Evolutionary conservation across 495 filamentous ascomycete species (phyloP).

Genomic region (Aspergillus haitiensis): DNA sequence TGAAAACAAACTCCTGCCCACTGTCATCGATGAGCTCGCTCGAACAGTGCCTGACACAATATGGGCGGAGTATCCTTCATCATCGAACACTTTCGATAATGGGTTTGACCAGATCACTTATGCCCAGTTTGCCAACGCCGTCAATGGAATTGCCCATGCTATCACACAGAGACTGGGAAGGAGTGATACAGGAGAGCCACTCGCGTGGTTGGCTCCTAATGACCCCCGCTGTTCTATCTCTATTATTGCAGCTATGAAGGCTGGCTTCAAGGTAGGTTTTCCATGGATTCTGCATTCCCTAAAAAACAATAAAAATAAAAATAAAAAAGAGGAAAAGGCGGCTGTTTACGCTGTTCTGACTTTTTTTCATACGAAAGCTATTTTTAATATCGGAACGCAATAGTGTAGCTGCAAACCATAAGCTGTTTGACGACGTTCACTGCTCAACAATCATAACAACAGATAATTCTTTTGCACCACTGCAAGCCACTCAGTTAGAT

Average conservation of each 20-base stretch:
- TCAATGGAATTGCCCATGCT: conserved; percentile 9
- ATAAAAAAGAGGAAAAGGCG: too few species aligned
- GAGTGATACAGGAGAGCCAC: conserved; percentile 10
- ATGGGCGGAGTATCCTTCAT: conserved; percentile 20
- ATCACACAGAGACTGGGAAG: conserved; percentile 7
- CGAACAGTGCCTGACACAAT: conserved; percentile 2
- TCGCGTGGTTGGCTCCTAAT: conserved; percentile 20
- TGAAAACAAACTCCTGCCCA: conserved; percentile 16
- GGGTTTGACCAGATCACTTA: conserved; percentile 22
- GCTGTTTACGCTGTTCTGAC: too few species aligned
- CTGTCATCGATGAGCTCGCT: conserved; percentile 21
- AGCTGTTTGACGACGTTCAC: conserved; percentile 13
- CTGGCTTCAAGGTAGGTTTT: conserved; percentile 13
- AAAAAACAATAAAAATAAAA: too few species aligned
- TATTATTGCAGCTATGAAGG: conserved; percentile 15
- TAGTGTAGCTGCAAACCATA: conserved; percentile 13
- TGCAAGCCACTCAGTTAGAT: neutral
- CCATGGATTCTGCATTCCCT: neutral
- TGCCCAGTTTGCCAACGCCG: conserved; percentile 25
- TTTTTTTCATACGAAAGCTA: neutral
- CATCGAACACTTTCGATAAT: conserved; percentile 21
- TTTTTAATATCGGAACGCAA: conserved; percentile 17
- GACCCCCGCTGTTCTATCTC: conserved; percentile 13
- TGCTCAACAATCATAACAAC: conserved; percentile 17
- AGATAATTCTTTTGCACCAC: conserved; percentile 4